Evolutionary conservation across 371 early-diverging fungal species (phyloP), one percentile per base, ranked within the genome.

Genomic region (Zopfochytrium polystomum): DNA sequence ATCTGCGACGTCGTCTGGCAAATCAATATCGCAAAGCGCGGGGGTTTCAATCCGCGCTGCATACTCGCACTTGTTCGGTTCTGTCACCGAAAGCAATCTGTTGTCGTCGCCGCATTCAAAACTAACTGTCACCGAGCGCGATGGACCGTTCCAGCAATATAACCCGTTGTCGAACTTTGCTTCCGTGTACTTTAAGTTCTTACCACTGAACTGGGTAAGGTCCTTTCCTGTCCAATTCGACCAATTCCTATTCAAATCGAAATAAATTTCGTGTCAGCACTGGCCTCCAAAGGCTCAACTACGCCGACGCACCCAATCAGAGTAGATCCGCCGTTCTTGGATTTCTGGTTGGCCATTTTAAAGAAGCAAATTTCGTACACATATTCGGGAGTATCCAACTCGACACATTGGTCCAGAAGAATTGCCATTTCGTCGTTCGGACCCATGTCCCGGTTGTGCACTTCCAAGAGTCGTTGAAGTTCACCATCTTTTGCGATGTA

Each of bases 31-130:
- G 59, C 96, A 96, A 0, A 86, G 89, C 53, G 89, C 90, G 2
- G 94, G 93, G 0, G 92, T 83, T 4, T 65, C 58, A 65, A 92
- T 72, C 34, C 74, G 73, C 56, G 85, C 84, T 18, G 70, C 68
- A 65, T 96, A 96, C 75, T 92, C 93, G 72, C 97, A 96, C 74
- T 95, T 95, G 62, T 82, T 90, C 9, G 93, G 95, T 70, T 96
- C 97, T 2, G 85, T 65, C 3, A 92, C 88, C 1, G 83, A 74
- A 0, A 87, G 31, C 31, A 94, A 72, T 55, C 83, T 76, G 51
- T 85, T 87, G 20, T 82, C 73, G 1, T 67, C 62, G 4, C 92
- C 91, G 67, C 95, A 96, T 57, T 77, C 78, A 34, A 90, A 31
- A 3, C 35, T 34, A 2, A 75, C 62, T 48, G 61, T 52, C 33